Evolutionary conservation across 2,329 filamentous ascomycete genomes (phyloP), one percentile per base, ranked within the genome.

Genomic region (Cordyceps farinosa): DNA sequence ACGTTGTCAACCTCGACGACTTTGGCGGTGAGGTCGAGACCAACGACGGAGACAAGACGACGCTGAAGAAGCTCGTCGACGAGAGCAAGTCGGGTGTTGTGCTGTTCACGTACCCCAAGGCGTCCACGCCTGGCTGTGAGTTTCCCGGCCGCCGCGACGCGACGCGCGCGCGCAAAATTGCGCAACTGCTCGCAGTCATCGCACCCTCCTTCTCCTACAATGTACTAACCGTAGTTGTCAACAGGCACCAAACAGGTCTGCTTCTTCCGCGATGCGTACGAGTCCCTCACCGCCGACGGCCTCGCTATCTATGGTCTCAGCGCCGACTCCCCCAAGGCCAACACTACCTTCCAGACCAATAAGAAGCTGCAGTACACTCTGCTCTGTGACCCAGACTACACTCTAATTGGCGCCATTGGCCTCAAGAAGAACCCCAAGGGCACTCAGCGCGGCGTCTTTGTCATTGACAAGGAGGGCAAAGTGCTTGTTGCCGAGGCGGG

Each of bases 71-170:
- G 69, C 86, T 99, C 30, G 84, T 97, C 55, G 89, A 92, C 58
- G 85, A 90, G 72, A 96, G 92, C 83, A 88, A 91, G 78, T 82
- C 85, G 42, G 95, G 94, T 32, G 90, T 98, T 50, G 91, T 97
- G 40, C 80, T 98, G 36, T 97, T 99, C 76, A 97, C 93, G 38
- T 98, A 98, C 74, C 95, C 95, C 64, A 96, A 90, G 79, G 95
- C 95, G 13, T 95, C 90, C 34, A 99, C 95, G 29, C 91, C 92
- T 44, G 94, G 94, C 66, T 98, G 94, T 97, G 87, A 85, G 91
- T 74, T 52, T 36, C 29, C 17, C 22, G 22, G 34, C 36, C 42
- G 7, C 17, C 29, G 27, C 13, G n/a, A 27, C 34, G 22, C 34
- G 52, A n/a, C 32, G 50, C 47, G 50, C 50, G 5, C 50, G 15